These are phyloP conservation scores for Gynostemma pentaphyllum DNA, from an alignment of 306 rosid species.

Conservation along the genomic window DNA sequence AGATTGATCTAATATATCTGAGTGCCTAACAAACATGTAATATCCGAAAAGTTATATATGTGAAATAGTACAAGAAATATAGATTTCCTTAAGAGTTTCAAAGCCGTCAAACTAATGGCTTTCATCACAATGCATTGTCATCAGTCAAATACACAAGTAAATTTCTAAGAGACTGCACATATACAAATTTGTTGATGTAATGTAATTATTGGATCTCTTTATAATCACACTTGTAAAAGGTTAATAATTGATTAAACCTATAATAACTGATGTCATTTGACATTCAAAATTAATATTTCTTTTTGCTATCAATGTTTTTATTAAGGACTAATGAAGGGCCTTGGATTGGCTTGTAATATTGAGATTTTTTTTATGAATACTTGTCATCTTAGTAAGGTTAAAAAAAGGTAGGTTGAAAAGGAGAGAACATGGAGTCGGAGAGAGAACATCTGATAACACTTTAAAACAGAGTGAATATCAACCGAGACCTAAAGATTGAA, in stretches of 20 bases:
- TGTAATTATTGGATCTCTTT: neutral
- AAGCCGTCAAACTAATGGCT: constrained; percentile 7
- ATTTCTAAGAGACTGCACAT: neutral
- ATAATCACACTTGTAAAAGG: neutral
- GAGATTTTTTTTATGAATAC: too few relatives aligned
- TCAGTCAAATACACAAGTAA: neutral
- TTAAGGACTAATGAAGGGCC: neutral
- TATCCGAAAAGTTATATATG: neutral
- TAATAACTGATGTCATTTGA: neutral
- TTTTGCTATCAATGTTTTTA: neutral
- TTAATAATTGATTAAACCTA: neutral
- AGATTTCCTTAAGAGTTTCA: neutral
- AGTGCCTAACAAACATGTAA: constrained; percentile 33
- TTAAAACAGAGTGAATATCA: too few relatives aligned
- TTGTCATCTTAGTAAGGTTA: too few relatives aligned
- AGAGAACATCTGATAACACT: too few relatives aligned
- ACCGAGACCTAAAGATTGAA: too few relatives aligned
- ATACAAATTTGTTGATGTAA: neutral
- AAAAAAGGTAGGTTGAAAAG: too few relatives aligned
- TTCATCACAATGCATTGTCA: neutral
- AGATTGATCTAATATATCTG: constrained; percentile 36
- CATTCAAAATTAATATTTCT: too few relatives aligned
- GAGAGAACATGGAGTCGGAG: too few relatives aligned
- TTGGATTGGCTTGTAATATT: neutral
- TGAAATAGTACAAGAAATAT: neutral